Conservation (phyloP, 2,329 filamentous ascomycete species). For the Capronia americana region DNA sequence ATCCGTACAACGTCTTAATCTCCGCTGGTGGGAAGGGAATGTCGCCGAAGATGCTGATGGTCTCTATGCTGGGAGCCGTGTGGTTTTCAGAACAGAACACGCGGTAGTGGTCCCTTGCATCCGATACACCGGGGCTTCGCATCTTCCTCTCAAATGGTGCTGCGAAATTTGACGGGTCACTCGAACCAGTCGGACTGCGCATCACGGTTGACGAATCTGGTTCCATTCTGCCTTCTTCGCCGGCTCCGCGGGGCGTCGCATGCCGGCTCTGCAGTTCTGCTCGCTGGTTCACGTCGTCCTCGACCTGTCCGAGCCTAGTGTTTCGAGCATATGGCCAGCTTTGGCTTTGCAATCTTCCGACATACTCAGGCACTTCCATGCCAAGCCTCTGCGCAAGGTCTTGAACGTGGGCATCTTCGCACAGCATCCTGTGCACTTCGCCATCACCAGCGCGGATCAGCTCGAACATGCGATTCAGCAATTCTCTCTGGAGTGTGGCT, state of each 20-base stretch:
- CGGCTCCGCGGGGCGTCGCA: not conserved
- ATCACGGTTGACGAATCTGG: not conserved
- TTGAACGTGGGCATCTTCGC: constrained; percentile 6
- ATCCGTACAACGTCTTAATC: not conserved
- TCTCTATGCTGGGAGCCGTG: constrained; percentile 6
- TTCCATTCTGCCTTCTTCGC: not conserved
- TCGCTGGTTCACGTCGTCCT: constrained; percentile 15
- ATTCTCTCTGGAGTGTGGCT: constrained; percentile 19
- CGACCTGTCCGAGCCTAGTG: constrained; percentile 4
- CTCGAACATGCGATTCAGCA: constrained; percentile 19
- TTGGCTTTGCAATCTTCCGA: not conserved
- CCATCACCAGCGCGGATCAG: constrained; percentile 10
- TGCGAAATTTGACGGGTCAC: constrained; percentile 1
- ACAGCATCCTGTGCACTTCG: constrained; percentile 4
- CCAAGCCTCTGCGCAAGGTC: constrained; percentile 19
- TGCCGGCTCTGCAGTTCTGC: constrained; percentile 14
- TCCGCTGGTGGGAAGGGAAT: not conserved
- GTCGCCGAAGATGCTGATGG: constrained; percentile 21
- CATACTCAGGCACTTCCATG: constrained; percentile 3
- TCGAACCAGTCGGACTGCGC: not conserved
- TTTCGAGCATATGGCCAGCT: constrained; percentile 2
- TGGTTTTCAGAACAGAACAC: constrained; percentile 20
- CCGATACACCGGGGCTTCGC: not conserved
- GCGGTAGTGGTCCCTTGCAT: constrained; percentile 20
- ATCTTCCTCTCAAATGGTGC: not conserved